Percentiles rank a stretch among this genome's conserved stretches.
Conservation (phyloP, 139 green algal species). For the Ostreobium quekettii region DNA sequence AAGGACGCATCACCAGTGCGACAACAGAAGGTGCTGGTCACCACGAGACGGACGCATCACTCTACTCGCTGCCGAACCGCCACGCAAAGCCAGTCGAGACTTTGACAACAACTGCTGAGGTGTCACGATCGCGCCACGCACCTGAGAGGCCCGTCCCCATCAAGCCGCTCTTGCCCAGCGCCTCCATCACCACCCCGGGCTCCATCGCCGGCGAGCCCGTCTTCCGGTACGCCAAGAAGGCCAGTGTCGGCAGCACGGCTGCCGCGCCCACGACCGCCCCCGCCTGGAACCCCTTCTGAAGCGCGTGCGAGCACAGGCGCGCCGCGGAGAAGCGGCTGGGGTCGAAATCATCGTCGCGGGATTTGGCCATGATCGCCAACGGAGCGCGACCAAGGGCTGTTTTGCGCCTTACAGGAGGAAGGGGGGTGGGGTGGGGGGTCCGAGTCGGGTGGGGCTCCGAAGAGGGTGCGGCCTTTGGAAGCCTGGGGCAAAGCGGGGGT, state of each 20-base stretch:
- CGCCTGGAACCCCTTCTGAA: conserved; percentile 22
- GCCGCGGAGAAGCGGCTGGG: conserved; percentile 10
- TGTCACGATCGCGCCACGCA: not conserved
- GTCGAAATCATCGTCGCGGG: conserved; percentile 11
- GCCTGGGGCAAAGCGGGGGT: too few species aligned
- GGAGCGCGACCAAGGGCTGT: too few species aligned
- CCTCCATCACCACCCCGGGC: not conserved
- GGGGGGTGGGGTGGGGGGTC: too few species aligned
- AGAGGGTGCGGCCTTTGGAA: too few species aligned
- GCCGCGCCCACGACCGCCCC: conserved; percentile 9
- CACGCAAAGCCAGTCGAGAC: not conserved
- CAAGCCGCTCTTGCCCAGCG: conserved; percentile 3
- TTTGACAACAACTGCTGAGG: not conserved
- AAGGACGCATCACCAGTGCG: too few species aligned
- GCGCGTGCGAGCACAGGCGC: conserved; percentile 16
- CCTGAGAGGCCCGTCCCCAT: conserved; percentile 12
- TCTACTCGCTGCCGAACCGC: not conserved
- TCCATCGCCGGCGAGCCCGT: conserved; percentile 1
- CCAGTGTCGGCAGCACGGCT: conserved; percentile 18
- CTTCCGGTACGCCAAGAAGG: not conserved
- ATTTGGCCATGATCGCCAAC: too few species aligned
- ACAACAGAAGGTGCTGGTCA: too few species aligned
- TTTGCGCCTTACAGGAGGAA: too few species aligned
- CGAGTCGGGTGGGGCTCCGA: too few species aligned
- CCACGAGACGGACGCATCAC: not conserved